These are phyloP conservation scores for Nicotiana otophora DNA, from an alignment of 257 asterid genomes.

Conservation along the genomic window DNA sequence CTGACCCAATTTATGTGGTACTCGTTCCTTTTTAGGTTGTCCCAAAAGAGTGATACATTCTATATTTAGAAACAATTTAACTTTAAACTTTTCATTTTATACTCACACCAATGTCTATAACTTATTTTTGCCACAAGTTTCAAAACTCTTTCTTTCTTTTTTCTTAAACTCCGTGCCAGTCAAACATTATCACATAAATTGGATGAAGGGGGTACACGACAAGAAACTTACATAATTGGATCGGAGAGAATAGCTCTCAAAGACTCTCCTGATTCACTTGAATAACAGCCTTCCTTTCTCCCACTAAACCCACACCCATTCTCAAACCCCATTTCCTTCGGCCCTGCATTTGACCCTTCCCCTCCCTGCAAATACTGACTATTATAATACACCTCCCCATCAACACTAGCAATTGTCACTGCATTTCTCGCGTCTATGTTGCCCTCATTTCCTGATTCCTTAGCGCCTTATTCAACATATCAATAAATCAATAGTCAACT, in stretches of 20 bases:
- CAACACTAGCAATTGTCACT: conserved; percentile 29
- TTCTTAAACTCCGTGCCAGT: no score
- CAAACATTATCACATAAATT: no score
- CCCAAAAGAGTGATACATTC: no score
- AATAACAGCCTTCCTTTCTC: conserved; percentile 50
- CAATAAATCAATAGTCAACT: background rate
- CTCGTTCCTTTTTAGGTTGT: no score
- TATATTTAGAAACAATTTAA: no score
- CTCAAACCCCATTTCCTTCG: conserved; percentile 44
- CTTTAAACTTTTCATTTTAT: no score
- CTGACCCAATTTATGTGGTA: background rate
- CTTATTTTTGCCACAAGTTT: no score
- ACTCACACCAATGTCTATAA: no score
- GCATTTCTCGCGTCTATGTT: conserved; percentile 38
- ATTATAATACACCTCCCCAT: conserved; percentile 43
- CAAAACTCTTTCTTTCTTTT: no score
- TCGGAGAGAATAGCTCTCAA: conserved; percentile 75
- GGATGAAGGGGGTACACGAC: background rate
- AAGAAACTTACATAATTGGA: conserved; percentile 68
- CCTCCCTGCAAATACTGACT: conserved; percentile 46
- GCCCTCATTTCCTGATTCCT: conserved; percentile 42
- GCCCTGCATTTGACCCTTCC: conserved; percentile 53
- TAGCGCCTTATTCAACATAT: conserved; percentile 31
- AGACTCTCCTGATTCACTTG: conserved; percentile 61
- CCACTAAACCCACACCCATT: conserved; percentile 72